A percentile compares a stretch with the other conserved stretches of the same genome.
phyloP scores from a whole-genome alignment of 495 filamentous ascomycete species.

The Penicillium fimorum region DNA sequence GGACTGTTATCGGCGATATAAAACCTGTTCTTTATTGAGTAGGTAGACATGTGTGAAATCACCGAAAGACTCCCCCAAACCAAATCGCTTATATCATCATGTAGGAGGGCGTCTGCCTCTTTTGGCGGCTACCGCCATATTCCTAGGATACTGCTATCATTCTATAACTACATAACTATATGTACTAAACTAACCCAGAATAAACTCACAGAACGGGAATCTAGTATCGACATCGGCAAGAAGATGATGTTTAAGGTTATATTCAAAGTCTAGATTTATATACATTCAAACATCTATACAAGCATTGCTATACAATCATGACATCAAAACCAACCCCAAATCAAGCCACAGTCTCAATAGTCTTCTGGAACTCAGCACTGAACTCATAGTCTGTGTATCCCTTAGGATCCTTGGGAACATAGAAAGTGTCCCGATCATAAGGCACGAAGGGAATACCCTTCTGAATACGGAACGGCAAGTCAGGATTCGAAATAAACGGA shows the following conservation, averaged over 20 bases:
- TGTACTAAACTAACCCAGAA: too few species aligned
- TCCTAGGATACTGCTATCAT: too few species aligned
- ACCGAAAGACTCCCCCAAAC: too few species aligned
- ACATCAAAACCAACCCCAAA: constrained; percentile 4
- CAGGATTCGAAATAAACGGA: constrained; percentile 68
- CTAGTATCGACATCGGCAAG: not conserved
- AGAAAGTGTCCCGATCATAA: constrained; percentile 62
- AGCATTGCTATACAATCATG: constrained; percentile 16
- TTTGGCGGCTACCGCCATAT: too few species aligned
- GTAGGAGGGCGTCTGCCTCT: too few species aligned
- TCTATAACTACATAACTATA: too few species aligned
- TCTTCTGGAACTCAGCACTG: constrained; percentile 38
- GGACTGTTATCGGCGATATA: too few species aligned
- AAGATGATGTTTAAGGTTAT: too few species aligned
- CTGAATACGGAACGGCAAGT: constrained; percentile 62
- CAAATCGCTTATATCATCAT: too few species aligned
- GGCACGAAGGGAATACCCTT: constrained; percentile 52
- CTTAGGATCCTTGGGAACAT: constrained; percentile 40
- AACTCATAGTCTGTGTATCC: constrained; percentile 66
- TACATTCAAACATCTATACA: constrained; percentile 4
- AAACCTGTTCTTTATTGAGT: too few species aligned
- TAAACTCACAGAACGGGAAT: not conserved
- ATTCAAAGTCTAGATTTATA: not conserved
- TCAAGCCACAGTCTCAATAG: constrained; percentile 25
- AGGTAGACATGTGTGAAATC: too few species aligned